Base-by-base conservation (phyloP, 108 stramenopile species). In the Pelagomonas calceolata region DNA sequence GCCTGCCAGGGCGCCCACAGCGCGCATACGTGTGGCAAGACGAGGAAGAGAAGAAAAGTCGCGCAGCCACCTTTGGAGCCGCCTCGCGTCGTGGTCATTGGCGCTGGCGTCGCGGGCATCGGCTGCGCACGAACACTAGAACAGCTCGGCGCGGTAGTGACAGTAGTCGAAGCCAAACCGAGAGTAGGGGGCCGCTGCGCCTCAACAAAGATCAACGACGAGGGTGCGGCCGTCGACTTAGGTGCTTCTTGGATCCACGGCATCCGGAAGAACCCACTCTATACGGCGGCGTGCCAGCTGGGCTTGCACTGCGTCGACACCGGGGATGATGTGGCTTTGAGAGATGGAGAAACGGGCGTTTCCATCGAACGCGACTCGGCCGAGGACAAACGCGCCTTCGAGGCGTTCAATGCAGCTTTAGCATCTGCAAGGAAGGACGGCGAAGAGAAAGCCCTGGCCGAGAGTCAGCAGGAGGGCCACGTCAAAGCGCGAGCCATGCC, bases 81-180 rank as follows among this genome's bases (percentile, higher is more conserved):
- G 51, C 14, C 14, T 17, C 51, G 51, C 26, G 80, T 81, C 7
- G 72, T 81, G 4, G 72, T 81, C 29, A 76, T 81, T 15, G 80
- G 80, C 4, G 80, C 79, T 3, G 80, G 80, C 35, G 70, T 81
- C 16, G 75, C 78, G 29, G 80, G 80, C 15, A 72, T 81, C 18
- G 76, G 75, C 32, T 79, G 79, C 21, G 80, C 80, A 0, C 76
- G 78, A 0, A 79, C 79, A 73, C 76, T 81, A 32, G 37, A 73
- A 7, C 78, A 79, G 29, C 75, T 76, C 30, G 80, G 78, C 32
- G 45, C 74, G 32, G 34, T 77, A 9, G 80, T 81, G 36, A 69
- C 43, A 12, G 76, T 81, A 0, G 26, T 81, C 36, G 80, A 81
- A 32, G 78, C 76, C 17, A 35, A 72, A 32, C 72, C 66, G 68